Percentiles rank a stretch among this genome's conserved stretches.
Conservation (phyloP, 352 stramenopile species). For the Globisporangium camurandrum region DNA sequence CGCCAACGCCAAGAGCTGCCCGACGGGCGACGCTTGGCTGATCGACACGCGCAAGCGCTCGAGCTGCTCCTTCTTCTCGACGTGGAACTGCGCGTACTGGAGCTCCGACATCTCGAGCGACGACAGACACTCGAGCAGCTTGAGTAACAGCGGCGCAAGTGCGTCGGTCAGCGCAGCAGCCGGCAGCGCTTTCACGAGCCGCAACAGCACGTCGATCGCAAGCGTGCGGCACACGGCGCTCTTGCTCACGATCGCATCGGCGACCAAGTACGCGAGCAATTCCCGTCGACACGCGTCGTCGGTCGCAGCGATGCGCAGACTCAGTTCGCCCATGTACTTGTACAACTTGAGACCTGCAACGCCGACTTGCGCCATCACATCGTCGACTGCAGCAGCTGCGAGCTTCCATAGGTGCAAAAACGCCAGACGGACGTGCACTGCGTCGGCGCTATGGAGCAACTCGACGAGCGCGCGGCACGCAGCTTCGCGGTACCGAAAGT, state of each 20-base stretch:
- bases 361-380: conserved; percentile 66
- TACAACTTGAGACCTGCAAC: conserved; percentile 68
- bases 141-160: conserved; percentile 48
- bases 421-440: conserved; percentile 30
- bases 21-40: conserved; percentile 66
- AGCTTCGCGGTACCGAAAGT: conserved; percentile 81
- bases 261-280: conserved; percentile 59
- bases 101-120: conserved; percentile 78
- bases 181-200: conserved; percentile 58
- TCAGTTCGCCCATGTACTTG: conserved; percentile 60
- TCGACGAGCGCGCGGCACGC: conserved; percentile 55
- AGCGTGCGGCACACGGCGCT: conserved; percentile 57
- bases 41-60: conserved; percentile 72
- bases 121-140: conserved; percentile 72
- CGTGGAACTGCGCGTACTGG: conserved; percentile 82
- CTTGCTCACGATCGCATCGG: conserved; percentile 60
- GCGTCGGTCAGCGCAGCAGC: conserved; percentile 44
- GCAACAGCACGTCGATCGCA: conserved; percentile 65
- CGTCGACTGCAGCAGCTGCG: conserved; percentile 61
- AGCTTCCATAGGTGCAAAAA: conserved; percentile 64
- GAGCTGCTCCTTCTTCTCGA: conserved; percentile 78
- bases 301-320: conserved; percentile 48
- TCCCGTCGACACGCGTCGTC: conserved; percentile 39
- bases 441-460: conserved; percentile 48
- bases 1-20: conserved; percentile 56